A percentile compares a stretch with the other conserved stretches of the same genome.
Conservation (phyloP, 495 filamentous ascomycete species). For the Neurospora hispaniola region DNA sequence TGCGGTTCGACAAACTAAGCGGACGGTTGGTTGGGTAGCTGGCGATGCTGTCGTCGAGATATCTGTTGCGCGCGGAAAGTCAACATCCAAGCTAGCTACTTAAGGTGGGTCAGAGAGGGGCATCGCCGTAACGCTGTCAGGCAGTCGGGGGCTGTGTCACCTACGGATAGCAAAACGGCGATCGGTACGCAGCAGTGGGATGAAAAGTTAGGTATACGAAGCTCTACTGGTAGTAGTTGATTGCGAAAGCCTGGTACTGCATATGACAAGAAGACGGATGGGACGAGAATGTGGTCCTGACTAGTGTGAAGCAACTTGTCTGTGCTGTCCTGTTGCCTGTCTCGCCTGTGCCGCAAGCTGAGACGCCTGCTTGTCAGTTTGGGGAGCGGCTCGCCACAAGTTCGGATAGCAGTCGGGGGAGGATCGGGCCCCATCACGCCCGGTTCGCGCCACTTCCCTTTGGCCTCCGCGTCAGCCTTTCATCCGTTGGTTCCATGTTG, state of each 20-base stretch:
- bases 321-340: not conserved
- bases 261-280: not conserved
- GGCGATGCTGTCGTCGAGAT: not conserved
- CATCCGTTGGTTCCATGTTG: not conserved
- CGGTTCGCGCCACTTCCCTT: not conserved
- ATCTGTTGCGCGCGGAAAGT: not conserved
- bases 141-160: not conserved
- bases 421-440: not conserved
- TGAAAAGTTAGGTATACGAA: not conserved
- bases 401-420: no score
- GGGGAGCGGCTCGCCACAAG: not conserved
- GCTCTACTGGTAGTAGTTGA: not conserved
- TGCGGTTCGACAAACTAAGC: not conserved
- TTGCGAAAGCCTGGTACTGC: not conserved
- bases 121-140: not conserved
- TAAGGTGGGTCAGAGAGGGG: not conserved
- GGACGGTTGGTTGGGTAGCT: not conserved
- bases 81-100: not conserved
- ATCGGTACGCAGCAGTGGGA: not conserved
- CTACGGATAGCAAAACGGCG: not conserved
- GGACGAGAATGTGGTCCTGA: not conserved
- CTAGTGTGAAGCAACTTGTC: not conserved
- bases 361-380: slow-evolving; percentile 5
- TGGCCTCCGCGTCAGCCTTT: not conserved
- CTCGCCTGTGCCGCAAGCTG: slow-evolving; percentile 14